These are phyloP conservation scores for Monosporascus sp. DNA, from an alignment of 2,329 filamentous ascomycete genomes.

Conservation along the genomic window DNA sequence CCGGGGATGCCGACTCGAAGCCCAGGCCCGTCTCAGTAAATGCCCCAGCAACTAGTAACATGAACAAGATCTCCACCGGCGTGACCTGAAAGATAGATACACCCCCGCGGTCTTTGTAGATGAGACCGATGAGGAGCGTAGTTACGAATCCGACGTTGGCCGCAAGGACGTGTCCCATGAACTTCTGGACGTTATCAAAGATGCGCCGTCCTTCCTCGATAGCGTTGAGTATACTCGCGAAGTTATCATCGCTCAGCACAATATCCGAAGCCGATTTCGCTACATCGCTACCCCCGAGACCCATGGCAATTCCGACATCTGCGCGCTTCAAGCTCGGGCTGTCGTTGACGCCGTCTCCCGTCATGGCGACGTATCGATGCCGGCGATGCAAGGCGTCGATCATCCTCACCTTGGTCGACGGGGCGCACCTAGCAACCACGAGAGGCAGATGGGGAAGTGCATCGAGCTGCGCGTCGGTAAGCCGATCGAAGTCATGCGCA, in stretches of 20 bases:
- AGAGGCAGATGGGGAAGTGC: slow-evolving; percentile 54
- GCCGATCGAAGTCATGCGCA: slow-evolving; percentile 55
- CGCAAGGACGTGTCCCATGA: slow-evolving; percentile 61
- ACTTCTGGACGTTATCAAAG: slow-evolving; percentile 71
- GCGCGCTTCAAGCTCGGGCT: slow-evolving; percentile 66
- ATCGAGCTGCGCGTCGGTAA: slow-evolving; percentile 59
- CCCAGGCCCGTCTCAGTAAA: slow-evolving; percentile 68
- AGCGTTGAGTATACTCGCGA: slow-evolving; percentile 71
- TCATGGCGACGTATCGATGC: slow-evolving; percentile 66
- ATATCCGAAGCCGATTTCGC: slow-evolving; percentile 82
- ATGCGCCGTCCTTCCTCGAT: slow-evolving; percentile 65
- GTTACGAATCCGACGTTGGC: slow-evolving; percentile 67
- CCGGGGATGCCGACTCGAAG: slow-evolving; percentile 61
- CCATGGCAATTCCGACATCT: slow-evolving; percentile 74
- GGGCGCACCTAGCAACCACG: slow-evolving; percentile 65
- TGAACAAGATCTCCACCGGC: slow-evolving; percentile 70
- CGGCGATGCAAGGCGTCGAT: slow-evolving; percentile 68
- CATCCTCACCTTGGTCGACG: slow-evolving; percentile 68
- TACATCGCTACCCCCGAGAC: slow-evolving; percentile 63
- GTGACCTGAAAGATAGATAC: slow-evolving; percentile 67
- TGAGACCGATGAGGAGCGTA: slow-evolving; percentile 61
- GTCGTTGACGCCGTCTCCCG: slow-evolving; percentile 71
- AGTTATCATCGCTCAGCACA: slow-evolving; percentile 84
- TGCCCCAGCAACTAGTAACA: slow-evolving; percentile 68
- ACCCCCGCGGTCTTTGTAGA: slow-evolving; percentile 55